Conservation (phyloP, 371 early-diverging fungal genomes). For the Mucor mucedo region DNA sequence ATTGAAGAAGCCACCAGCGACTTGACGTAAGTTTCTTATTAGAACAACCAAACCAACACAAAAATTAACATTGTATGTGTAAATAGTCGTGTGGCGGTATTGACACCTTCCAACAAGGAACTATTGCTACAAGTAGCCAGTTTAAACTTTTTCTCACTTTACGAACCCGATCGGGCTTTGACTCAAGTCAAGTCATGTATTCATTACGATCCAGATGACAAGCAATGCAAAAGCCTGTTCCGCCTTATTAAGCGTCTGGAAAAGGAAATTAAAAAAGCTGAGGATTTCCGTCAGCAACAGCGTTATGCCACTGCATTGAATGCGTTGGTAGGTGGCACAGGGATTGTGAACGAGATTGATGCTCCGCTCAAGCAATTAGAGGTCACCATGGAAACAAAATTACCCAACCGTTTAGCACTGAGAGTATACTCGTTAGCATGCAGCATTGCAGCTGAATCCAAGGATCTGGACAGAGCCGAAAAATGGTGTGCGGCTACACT, state of each 20-base stretch:
- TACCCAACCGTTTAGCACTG: conserved; percentile 59
- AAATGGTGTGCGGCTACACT: conserved; percentile 67
- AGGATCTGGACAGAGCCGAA: conserved; percentile 48
- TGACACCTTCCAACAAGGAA: conserved; percentile 69
- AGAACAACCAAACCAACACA: too few species aligned
- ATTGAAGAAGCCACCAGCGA: conserved; percentile 86
- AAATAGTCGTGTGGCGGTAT: conserved; percentile 67
- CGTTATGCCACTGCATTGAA: conserved; percentile 73
- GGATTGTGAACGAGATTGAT: conserved; percentile 58
- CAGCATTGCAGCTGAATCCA: conserved; percentile 57
- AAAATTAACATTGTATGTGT: too few species aligned
- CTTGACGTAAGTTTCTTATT: conserved; percentile 52
- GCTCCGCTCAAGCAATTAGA: conserved; percentile 42
- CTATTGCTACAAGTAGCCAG: conserved; percentile 69
- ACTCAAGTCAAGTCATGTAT: conserved; percentile 82
- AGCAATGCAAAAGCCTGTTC: conserved; percentile 79
- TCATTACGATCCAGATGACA: conserved; percentile 89
- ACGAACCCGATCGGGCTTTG: conserved; percentile 74
- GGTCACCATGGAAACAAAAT: conserved; percentile 25
- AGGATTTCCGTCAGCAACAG: conserved; percentile 55
- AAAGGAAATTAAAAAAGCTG: conserved; percentile 69
- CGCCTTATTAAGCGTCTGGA: conserved; percentile 77
- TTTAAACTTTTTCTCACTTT: conserved; percentile 75
- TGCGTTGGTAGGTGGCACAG: conserved; percentile 63
- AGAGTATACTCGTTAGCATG: conserved; percentile 68